Conservation (phyloP, 202 grass and related monocot genomes). For the Setaria italica region DNA sequence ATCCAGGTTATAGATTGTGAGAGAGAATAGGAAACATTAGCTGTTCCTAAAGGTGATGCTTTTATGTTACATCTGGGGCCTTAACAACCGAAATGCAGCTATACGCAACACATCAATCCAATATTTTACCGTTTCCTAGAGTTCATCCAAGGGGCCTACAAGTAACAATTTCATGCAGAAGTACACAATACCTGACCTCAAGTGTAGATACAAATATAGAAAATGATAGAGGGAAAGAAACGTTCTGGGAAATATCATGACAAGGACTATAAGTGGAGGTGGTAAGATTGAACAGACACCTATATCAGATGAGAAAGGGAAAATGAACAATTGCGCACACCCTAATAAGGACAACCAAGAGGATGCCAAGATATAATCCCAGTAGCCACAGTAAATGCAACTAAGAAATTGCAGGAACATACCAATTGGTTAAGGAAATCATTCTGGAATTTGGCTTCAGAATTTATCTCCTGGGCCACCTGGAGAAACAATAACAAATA, state of each 20-base stretch:
- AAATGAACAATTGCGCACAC: neutral
- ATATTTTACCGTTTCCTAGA: neutral
- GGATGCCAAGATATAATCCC: slow-evolving; percentile 1
- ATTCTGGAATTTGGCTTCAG: slow-evolving; percentile 78
- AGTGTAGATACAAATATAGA: neutral
- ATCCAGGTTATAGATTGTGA: slow-evolving; percentile 1
- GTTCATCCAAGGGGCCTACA: neutral
- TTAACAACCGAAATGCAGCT: neutral
- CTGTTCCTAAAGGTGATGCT: neutral
- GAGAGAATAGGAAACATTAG: neutral
- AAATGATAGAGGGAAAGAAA: neutral
- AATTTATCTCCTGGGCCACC: slow-evolving; percentile 77
- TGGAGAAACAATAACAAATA: slow-evolving; percentile 39
- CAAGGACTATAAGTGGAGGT: neutral
- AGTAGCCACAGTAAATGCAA: neutral
- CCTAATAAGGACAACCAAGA: neutral
- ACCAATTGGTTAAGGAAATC: slow-evolving; percentile 79
- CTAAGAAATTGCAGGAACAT: slow-evolving; percentile 14
- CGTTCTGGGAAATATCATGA: neutral
- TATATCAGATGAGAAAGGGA: neutral
- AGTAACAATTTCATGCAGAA: neutral
- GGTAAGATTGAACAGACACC: neutral
- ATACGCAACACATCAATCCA: neutral
- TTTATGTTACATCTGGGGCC: neutral
- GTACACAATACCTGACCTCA: slow-evolving; percentile 10